phyloP scores from a whole-genome alignment of 257 asterid genomes.

The Solanum infundibuliforme region DNA sequence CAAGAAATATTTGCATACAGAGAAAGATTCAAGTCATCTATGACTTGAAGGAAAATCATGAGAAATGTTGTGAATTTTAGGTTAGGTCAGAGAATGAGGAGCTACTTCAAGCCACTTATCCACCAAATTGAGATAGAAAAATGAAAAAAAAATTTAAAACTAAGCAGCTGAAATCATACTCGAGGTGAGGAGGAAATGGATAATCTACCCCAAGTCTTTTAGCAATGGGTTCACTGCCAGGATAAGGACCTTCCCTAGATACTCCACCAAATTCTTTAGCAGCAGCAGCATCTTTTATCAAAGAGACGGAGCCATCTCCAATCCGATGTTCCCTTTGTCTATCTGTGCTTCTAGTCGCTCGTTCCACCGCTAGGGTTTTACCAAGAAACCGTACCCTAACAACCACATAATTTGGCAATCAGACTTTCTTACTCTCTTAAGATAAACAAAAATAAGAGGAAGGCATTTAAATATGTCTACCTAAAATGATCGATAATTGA shows the following conservation, averaged over 20 bases:
- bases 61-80: background rate
- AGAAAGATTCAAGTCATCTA: background rate
- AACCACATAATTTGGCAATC: slow-evolving; percentile 4
- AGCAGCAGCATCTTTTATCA: slow-evolving; percentile 19
- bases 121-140: background rate
- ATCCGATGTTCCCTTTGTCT: slow-evolving; percentile 20
- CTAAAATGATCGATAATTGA: background rate
- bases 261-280: slow-evolving; percentile 14
- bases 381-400: slow-evolving; percentile 78
- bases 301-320: slow-evolving; percentile 14
- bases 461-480: background rate
- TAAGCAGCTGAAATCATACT: slow-evolving; percentile 40
- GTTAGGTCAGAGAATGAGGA: background rate
- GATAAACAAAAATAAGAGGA: background rate
- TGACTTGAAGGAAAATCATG: background rate
- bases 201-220: slow-evolving; percentile 79
- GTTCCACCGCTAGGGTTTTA: slow-evolving; percentile 58
- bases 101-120: background rate
- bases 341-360: slow-evolving; percentile 39
- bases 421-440: background rate
- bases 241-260: slow-evolving; percentile 11
- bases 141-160: background rate
- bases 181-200: slow-evolving; percentile 90
- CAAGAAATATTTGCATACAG: background rate
- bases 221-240: slow-evolving; percentile 54